Conservation (phyloP, 2,329 filamentous ascomycete species). For the Aspergillus felis region DNA sequence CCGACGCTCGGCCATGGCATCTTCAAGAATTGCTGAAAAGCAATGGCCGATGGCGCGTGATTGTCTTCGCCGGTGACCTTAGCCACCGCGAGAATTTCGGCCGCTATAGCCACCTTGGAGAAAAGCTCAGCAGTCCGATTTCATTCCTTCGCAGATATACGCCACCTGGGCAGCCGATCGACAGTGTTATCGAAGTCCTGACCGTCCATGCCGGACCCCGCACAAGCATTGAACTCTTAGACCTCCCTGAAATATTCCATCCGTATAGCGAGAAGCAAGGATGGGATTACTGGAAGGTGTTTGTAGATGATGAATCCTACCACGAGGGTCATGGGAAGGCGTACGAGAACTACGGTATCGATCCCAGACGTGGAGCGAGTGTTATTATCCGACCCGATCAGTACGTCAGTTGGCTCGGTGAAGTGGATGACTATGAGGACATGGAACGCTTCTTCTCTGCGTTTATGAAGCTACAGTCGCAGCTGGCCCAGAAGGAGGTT, state of each 20-base stretch:
- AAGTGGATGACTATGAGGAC: constrained; percentile 15
- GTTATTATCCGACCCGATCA: constrained; percentile 57
- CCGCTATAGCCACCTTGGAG: constrained; percentile 48
- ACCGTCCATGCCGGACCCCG: constrained; percentile 3
- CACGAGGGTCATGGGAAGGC: constrained; percentile 50
- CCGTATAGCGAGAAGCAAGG: constrained; percentile 45
- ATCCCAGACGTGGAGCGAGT: constrained; percentile 40
- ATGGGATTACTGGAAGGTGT: constrained; percentile 56
- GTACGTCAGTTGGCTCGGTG: constrained; percentile 36
- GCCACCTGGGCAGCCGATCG: constrained; percentile 34
- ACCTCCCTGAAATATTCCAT: constrained; percentile 46
- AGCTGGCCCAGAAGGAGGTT: background rate
- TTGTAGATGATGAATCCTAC: constrained; percentile 51
- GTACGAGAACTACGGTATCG: constrained; percentile 53
- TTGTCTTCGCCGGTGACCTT: constrained; percentile 60
- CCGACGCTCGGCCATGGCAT: constrained; percentile 38
- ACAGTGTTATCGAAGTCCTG: constrained; percentile 21
- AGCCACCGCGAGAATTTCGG: constrained; percentile 39
- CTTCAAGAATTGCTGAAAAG: constrained; percentile 34
- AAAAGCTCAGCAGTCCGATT: constrained; percentile 32
- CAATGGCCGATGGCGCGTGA: constrained; percentile 36
- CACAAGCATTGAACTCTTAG: constrained; percentile 29
- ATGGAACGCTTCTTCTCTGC: constrained; percentile 13
- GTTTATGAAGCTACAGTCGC: constrained; percentile 18
- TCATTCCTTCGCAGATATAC: constrained; percentile 48